A percentile compares a stretch with the other conserved stretches of the same genome.
Conservation (phyloP, 768 basidiomycete species). For the Rhodotorula diobovata region DNA sequence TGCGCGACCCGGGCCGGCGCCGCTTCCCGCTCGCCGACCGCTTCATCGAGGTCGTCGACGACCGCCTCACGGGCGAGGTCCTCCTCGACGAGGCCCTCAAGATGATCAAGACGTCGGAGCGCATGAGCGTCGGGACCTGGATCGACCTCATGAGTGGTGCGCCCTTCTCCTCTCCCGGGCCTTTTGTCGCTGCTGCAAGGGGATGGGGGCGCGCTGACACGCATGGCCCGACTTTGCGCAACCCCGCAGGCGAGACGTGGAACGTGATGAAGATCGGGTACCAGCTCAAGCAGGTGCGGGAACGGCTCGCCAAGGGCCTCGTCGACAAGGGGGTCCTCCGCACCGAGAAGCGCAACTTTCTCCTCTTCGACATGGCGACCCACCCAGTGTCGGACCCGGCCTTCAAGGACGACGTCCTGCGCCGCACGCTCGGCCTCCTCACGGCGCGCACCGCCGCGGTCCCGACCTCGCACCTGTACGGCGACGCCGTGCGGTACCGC, state of each 20-base stretch:
- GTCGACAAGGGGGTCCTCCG: constrained; percentile 99
- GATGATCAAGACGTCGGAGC: constrained; percentile 81
- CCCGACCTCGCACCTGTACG: constrained; percentile 56
- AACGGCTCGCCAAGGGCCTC: constrained; percentile 91
- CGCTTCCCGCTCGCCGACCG: constrained; percentile 73
- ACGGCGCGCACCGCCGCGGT: constrained; percentile 77
- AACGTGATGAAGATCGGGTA: constrained; percentile 99
- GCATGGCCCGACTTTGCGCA: background rate
- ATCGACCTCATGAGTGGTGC: constrained; percentile 88
- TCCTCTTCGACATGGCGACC: constrained; percentile 99
- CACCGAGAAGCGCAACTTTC: constrained; percentile 97
- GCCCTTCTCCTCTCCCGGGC: constrained; percentile 43
- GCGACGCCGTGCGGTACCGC: constrained; percentile 66
- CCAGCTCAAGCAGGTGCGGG: constrained; percentile 96
- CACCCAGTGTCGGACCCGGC: constrained; percentile 93
- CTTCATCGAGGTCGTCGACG: constrained; percentile 84
- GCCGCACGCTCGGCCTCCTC: constrained; percentile 69
- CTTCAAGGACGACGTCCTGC: constrained; percentile 77
- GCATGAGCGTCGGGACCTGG: constrained; percentile 82
- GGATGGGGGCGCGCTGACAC: background rate
- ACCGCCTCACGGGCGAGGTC: constrained; percentile 89
- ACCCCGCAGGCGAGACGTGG: constrained; percentile 84
- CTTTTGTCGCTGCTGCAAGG: background rate
- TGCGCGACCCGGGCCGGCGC: constrained; percentile 72
- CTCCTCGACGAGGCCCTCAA: constrained; percentile 90